Base-by-base conservation (phyloP, 805 yeast species). In the Dipodascopsis tothii region DNA sequence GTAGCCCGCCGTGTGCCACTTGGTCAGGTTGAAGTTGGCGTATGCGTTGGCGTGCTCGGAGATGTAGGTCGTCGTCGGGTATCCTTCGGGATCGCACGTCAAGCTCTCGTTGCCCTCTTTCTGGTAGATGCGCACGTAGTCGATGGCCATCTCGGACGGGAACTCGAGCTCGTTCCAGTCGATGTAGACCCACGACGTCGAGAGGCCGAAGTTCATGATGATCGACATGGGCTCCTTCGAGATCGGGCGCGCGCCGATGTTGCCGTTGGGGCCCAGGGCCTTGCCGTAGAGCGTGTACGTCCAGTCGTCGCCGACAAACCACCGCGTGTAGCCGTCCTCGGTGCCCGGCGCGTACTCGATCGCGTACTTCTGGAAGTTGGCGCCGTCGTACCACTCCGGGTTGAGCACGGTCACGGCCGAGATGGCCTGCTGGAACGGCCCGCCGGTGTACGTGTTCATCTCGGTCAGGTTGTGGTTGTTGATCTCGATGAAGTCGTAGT, bases 221-320 rank as follows among this genome's bases (percentile, higher is more conserved):
- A 90, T 73, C 2, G 94, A 74, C 96, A 90, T 87, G 52, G 97
- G 97, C 60, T 90, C 98, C 61, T 82, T 81, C 19, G 92, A 72
- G 22, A 90, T 74, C 52, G 75, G 65, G 64, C 97, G 78, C 81
- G 82, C 78, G 33, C 77, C 92, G 52, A 90, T 67, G 62, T 90
- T 90, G 54, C 98, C 97, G 62, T 84, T 84, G 30, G 96, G 95
- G 45, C 84, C 82, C 46, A 90, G 67, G 0, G 96, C 83, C 32
- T 72, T 71, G 0, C 94, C 74, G 58, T 79, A 72, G 36, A 87
- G 61, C 0, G 94, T 82, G 55, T 77, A 74, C 0, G 94, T 81
- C 30, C 94, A 87, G 23, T 71, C 67, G 39, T 77, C 77, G 35
- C 96, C 97, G 25, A 87, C 84, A 60, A 74, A 80, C 95, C 96